A percentile compares a stretch with the other conserved stretches of the same genome.
Conservation (phyloP, 306 rosid genomes). For the Vigna trinervia region DNA sequence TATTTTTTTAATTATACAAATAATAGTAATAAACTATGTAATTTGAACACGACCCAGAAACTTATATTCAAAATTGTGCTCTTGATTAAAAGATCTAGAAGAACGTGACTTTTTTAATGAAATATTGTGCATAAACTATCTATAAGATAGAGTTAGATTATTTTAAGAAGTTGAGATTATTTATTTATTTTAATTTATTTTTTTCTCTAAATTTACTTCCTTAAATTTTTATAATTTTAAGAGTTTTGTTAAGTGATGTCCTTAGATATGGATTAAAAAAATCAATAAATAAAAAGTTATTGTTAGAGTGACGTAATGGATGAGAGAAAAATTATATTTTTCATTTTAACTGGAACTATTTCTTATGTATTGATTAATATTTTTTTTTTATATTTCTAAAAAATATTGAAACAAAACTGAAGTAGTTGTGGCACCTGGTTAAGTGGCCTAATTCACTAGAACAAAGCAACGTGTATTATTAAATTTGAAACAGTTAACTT, state of each 20-base stretch:
- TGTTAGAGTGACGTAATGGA: not conserved
- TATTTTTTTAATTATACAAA: not conserved
- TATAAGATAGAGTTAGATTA: not conserved
- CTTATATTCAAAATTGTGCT: not conserved
- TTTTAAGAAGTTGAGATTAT: no score
- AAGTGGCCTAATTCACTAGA: not conserved
- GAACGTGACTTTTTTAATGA: not conserved
- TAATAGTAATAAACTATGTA: not conserved
- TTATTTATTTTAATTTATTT: no score
- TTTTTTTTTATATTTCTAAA: not conserved
- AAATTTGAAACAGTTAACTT: no score
- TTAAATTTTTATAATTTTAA: no score
- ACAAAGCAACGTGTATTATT: not conserved
- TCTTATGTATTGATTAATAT: not conserved
- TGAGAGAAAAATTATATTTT: no score
- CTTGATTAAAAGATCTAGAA: not conserved
- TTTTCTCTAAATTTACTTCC: no score
- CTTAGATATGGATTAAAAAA: no score
- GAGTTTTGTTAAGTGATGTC: no score
- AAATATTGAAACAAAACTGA: no score
- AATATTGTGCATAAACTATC: not conserved
- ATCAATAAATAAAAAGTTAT: no score
- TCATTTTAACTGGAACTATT: no score
- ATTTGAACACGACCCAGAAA: not conserved
- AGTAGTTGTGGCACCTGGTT: not conserved